Conservation (phyloP, 306 rosid genomes). For the Ormosia semicastrata region DNA sequence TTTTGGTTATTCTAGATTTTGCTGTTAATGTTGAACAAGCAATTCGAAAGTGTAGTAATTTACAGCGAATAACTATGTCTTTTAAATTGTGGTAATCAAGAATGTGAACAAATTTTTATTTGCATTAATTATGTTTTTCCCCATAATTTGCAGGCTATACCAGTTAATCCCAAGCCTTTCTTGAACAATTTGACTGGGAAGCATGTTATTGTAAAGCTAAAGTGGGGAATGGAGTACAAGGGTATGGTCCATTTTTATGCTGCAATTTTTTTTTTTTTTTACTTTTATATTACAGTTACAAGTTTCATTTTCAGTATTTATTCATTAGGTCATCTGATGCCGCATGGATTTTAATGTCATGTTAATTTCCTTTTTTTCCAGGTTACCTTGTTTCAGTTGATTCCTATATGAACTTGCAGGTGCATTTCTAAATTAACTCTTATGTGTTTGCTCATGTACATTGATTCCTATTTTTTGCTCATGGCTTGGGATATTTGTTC, state of each 20-base stretch:
- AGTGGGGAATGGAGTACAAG: constrained; percentile 38
- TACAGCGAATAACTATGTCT: background rate
- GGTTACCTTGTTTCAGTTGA: constrained; percentile 58
- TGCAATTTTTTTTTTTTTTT: background rate
- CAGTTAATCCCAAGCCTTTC: constrained; percentile 35
- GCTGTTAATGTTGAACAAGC: too few species aligned
- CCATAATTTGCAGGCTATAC: constrained; percentile 22
- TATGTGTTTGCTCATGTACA: background rate
- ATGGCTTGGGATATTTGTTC: background rate
- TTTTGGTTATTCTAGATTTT: background rate
- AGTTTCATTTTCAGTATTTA: background rate
- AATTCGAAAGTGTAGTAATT: background rate
- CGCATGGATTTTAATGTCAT: background rate
- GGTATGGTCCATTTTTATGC: constrained; percentile 1
- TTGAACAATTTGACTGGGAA: constrained; percentile 38
- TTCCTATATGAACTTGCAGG: constrained; percentile 52
- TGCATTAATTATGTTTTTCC: background rate
- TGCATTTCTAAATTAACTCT: background rate
- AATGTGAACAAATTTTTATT: too few species aligned
- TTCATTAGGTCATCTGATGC: background rate
- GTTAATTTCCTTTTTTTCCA: background rate
- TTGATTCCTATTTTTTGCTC: background rate
- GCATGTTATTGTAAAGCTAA: constrained; percentile 28
- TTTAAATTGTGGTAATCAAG: background rate
- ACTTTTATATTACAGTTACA: too few species aligned